Evolutionary conservation across 2,329 filamentous ascomycete genomes (phyloP).

Genomic region (Colletotrichum theobromicola): DNA sequence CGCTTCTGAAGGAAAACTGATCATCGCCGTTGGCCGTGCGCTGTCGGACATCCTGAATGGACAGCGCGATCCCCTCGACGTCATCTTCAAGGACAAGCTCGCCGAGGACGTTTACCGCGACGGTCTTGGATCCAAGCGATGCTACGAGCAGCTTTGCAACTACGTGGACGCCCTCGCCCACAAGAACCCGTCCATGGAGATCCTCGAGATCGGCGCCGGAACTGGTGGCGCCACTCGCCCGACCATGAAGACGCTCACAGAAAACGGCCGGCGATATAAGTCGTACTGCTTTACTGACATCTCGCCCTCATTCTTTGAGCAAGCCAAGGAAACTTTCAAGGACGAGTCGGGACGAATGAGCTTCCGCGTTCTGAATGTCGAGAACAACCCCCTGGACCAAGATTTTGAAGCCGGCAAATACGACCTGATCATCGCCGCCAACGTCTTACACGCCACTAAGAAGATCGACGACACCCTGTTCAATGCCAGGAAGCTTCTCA

Average conservation of each 20-base stretch:
- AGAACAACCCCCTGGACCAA: conserved; percentile 31
- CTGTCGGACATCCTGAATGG: conserved; percentile 29
- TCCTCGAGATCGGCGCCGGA: conserved; percentile 42
- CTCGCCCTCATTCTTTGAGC: conserved; percentile 40
- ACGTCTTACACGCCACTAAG: conserved; percentile 35
- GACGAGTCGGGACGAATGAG: conserved; percentile 27
- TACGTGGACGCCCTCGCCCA: conserved; percentile 29
- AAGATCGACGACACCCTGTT: conserved; percentile 28
- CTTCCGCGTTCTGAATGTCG: conserved; percentile 39
- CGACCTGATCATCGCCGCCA: conserved; percentile 34
- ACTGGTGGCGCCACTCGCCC: conserved; percentile 35
- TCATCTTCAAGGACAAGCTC: conserved; percentile 31
- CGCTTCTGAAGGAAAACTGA: conserved; percentile 24
- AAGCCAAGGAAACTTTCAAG: conserved; percentile 30
- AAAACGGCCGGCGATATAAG: conserved; percentile 3
- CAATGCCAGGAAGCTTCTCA: conserved; percentile 29
- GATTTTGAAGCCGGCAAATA: conserved; percentile 29
- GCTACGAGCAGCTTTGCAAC: conserved; percentile 21
- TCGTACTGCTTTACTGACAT: conserved; percentile 45
- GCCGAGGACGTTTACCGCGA: conserved; percentile 27
- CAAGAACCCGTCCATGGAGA: conserved; percentile 34
- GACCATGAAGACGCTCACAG: conserved; percentile 25
- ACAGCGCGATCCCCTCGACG: conserved; percentile 29
- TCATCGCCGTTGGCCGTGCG: conserved; percentile 25
- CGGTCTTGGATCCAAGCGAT: conserved; percentile 23